phyloP scores from a whole-genome alignment of 441 rosid genomes.

The Populus hybrid region DNA sequence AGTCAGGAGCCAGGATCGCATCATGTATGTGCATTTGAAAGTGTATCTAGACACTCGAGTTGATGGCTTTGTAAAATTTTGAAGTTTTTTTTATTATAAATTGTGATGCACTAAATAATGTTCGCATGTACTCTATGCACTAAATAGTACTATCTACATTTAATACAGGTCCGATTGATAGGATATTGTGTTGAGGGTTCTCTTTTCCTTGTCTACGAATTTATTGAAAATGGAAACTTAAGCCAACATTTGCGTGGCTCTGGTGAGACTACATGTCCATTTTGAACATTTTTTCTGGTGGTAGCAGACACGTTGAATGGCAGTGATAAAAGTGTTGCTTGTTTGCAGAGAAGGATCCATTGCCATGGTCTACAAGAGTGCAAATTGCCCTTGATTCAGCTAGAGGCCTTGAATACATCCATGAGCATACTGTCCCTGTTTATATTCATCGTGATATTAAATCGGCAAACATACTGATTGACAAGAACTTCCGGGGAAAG shows the following conservation, averaged over 20 bases:
- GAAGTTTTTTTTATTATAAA: too few relatives aligned
- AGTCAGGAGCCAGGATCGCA: too few relatives aligned
- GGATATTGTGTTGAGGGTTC: slow-evolving; percentile 98
- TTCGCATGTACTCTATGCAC: not conserved
- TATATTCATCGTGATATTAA: slow-evolving; percentile 96
- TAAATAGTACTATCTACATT: not conserved
- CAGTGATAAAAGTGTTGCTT: slow-evolving; percentile 14
- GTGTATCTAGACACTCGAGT: too few relatives aligned
- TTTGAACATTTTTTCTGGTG: slow-evolving; percentile 13
- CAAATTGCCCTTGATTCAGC: slow-evolving; percentile 99
- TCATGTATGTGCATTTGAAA: too few relatives aligned
- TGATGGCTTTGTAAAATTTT: too few relatives aligned
- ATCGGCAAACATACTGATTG: slow-evolving; percentile 91
- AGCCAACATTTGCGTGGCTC: slow-evolving; percentile 86
- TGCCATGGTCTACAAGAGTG: slow-evolving; percentile 80
- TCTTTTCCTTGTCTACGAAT: slow-evolving; percentile 88
- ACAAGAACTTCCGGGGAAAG: slow-evolving; percentile 81
- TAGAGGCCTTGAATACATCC: slow-evolving; percentile 95
- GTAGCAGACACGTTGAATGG: not conserved
- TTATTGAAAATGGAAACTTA: slow-evolving; percentile 87
- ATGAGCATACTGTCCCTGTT: slow-evolving; percentile 96
- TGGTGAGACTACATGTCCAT: slow-evolving; percentile 41
- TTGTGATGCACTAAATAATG: too few relatives aligned
- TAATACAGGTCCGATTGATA: slow-evolving; percentile 74
- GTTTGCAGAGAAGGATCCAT: slow-evolving; percentile 67